These are phyloP conservation scores for Hygrocybe coccinea DNA, from an alignment of 768 basidiomycete species.

Conservation along the genomic window DNA sequence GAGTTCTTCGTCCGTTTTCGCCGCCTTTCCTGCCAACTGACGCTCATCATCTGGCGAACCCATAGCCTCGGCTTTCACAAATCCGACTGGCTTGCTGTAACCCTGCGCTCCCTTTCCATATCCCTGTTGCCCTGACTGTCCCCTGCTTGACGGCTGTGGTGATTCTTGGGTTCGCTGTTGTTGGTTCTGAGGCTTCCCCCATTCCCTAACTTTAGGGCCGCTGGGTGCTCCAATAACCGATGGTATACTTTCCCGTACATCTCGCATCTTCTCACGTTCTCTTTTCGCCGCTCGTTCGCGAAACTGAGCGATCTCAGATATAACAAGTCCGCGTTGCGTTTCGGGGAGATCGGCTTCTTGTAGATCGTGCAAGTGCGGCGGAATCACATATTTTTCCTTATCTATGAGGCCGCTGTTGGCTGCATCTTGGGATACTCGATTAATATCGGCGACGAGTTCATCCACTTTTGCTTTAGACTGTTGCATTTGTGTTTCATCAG, in stretches of 20 bases:
- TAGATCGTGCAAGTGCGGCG: conserved; percentile 94
- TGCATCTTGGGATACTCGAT: conserved; percentile 65
- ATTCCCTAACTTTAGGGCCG: conserved; percentile 73
- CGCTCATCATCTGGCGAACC: conserved; percentile 32
- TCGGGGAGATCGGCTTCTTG: conserved; percentile 97
- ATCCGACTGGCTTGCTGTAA: conserved; percentile 75
- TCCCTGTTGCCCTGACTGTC: conserved; percentile 39
- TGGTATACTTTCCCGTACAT: conserved; percentile 59
- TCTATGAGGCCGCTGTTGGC: conserved; percentile 70
- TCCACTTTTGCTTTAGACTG: conserved; percentile 63
- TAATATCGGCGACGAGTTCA: conserved; percentile 65
- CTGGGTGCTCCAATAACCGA: conserved; percentile 49
- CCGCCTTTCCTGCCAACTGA: conserved; percentile 30
- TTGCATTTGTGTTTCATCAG: conserved; percentile 61
- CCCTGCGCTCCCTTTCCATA: conserved; percentile 68
- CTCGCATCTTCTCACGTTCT: conserved; percentile 83
- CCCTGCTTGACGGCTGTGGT: conserved; percentile 26
- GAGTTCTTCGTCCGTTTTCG: conserved; percentile 83
- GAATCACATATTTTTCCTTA: conserved; percentile 85
- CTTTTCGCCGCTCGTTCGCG: conserved; percentile 89
- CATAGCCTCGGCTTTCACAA: conserved; percentile 60
- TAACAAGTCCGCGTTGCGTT: conserved; percentile 84
- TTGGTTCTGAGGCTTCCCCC: conserved; percentile 61
- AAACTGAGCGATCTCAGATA: conserved; percentile 95
- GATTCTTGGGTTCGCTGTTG: conserved; percentile 29